Evolutionary conservation across 2,329 filamentous ascomycete genomes (phyloP).

Genomic region (Ustulina deusta): DNA sequence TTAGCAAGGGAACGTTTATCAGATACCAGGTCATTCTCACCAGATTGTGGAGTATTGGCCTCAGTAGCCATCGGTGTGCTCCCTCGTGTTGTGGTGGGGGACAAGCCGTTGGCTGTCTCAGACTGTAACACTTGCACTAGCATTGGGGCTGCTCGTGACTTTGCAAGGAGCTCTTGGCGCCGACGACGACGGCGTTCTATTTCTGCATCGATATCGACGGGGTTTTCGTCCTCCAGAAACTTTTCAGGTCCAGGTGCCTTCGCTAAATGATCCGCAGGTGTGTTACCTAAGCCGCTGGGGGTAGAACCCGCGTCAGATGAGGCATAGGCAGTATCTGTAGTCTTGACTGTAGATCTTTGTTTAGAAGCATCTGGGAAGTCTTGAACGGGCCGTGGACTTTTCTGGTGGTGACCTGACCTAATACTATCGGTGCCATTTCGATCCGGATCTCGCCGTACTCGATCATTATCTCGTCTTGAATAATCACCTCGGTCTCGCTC

Average conservation of each 20-base stretch:
- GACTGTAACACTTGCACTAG: conserved; percentile 79
- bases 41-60: conserved; percentile 60
- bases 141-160: conserved; percentile 80
- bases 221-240: conserved; percentile 66
- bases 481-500: conserved; percentile 47
- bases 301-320: conserved; percentile 76
- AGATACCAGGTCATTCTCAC: conserved; percentile 52
- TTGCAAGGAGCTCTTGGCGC: conserved; percentile 86
- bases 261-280: conserved; percentile 40
- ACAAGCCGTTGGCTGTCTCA: conserved; percentile 67
- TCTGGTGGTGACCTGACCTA: conserved; percentile 62
- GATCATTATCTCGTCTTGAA: conserved; percentile 44
- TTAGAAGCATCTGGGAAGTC: conserved; percentile 71
- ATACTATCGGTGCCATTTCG: conserved; percentile 51
- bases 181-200: conserved; percentile 87
- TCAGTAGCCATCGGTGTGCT: conserved; percentile 57
- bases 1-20: conserved; percentile 40
- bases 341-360: conserved; percentile 70
- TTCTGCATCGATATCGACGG: conserved; percentile 83
- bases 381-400: conserved; percentile 60
- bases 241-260: conserved; percentile 54
- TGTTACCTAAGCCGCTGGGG: conserved; percentile 67
- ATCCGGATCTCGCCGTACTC: conserved; percentile 44
- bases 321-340: conserved; percentile 68
- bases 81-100: conserved; percentile 62